These are phyloP conservation scores for Hyphodiscus sp. DNA, from an alignment of 2,329 filamentous ascomycete genomes.

Conservation along the genomic window DNA sequence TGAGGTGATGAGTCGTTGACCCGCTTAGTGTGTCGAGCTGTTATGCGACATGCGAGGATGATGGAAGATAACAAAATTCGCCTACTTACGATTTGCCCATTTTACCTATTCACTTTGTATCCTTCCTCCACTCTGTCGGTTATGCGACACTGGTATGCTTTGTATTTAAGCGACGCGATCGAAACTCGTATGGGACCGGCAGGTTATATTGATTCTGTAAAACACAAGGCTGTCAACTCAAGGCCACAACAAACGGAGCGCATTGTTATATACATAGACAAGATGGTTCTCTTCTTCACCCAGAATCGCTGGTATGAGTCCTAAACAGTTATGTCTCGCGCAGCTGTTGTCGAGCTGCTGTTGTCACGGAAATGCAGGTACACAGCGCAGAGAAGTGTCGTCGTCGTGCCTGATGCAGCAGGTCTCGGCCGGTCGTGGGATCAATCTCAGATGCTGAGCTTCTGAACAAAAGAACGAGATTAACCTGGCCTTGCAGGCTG, in stretches of 20 bases:
- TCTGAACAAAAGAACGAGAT: background rate
- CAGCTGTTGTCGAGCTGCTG: background rate
- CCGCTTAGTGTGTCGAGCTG: background rate
- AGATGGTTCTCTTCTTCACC: background rate
- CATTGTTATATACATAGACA: background rate
- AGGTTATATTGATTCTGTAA: background rate
- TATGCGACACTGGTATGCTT: background rate
- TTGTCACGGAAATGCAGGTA: slow-evolving; percentile 5
- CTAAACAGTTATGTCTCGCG: background rate
- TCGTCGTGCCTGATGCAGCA: background rate
- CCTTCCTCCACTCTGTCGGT: background rate
- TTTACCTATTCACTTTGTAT: slow-evolving; percentile 5
- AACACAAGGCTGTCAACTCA: background rate
- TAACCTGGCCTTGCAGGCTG: background rate
- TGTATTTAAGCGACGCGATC: background rate
- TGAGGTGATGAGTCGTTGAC: too few species aligned
- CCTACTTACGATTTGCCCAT: slow-evolving; percentile 51
- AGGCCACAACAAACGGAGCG: background rate
- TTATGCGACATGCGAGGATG: slow-evolving; percentile 1
- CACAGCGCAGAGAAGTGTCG: background rate
- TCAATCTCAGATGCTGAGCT: background rate
- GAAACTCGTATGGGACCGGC: background rate
- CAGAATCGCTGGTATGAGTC: background rate
- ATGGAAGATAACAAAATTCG: slow-evolving; percentile 4
- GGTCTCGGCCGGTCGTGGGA: background rate